Percentiles rank a stretch among this genome's conserved stretches.
Evolutionary conservation across 2,329 filamentous ascomycete species (phyloP).

Genomic region (Nemania diffusa): DNA sequence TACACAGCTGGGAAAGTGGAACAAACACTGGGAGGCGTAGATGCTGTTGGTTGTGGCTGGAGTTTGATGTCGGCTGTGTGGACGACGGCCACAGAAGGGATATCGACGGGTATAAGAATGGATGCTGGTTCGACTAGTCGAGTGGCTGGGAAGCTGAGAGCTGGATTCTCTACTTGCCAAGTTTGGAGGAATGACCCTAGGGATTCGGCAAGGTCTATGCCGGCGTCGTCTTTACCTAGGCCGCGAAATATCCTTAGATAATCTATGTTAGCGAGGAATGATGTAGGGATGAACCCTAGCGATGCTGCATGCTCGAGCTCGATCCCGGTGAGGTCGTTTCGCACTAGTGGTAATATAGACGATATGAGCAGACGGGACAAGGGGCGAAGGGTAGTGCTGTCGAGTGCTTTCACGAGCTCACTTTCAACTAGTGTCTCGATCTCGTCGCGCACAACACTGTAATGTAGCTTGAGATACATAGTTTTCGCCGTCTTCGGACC

Average conservation of each 20-base stretch:
- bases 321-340: slow-evolving; percentile 56
- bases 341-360: slow-evolving; percentile 57
- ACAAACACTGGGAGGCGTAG: slow-evolving; percentile 43
- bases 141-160: slow-evolving; percentile 47
- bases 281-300: slow-evolving; percentile 62
- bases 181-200: slow-evolving; percentile 50
- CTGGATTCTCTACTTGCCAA: slow-evolving; percentile 53
- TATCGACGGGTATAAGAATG: slow-evolving; percentile 89
- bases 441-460: slow-evolving; percentile 80
- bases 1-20: slow-evolving; percentile 56
- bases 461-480: slow-evolving; percentile 77
- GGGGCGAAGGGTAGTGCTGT: slow-evolving; percentile 54
- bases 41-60: slow-evolving; percentile 48
- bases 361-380: slow-evolving; percentile 61
- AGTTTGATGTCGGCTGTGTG: slow-evolving; percentile 79
- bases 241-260: slow-evolving; percentile 64
- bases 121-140: slow-evolving; percentile 61
- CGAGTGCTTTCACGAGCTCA: slow-evolving; percentile 56
- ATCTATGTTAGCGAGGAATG: slow-evolving; percentile 56
- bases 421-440: slow-evolving; percentile 63
- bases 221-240: slow-evolving; percentile 56
- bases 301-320: slow-evolving; percentile 68
- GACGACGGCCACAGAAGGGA: slow-evolving; percentile 84
- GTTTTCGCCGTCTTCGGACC: slow-evolving; percentile 54
- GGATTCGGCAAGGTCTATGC: slow-evolving; percentile 47